Percentiles rank a stretch among this genome's conserved stretches.
These are phyloP conservation scores for Tricholoma furcatifolium DNA, from an alignment of 768 basidiomycete species.

Conservation along the genomic window DNA sequence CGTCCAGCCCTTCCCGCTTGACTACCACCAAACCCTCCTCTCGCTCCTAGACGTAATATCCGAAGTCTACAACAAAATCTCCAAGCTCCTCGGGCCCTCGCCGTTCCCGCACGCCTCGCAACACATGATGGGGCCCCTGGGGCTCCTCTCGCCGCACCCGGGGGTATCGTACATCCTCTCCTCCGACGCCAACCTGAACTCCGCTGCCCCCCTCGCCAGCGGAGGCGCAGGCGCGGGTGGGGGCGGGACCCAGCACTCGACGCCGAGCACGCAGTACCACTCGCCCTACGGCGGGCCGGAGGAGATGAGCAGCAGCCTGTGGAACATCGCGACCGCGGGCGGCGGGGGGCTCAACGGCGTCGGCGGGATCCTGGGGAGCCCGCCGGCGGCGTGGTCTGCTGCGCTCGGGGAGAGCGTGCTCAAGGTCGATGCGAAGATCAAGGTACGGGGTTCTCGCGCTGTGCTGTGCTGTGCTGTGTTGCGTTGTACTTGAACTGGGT, in stretches of 20 bases:
- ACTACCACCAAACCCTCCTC: slow-evolving; percentile 87
- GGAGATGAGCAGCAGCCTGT: slow-evolving; percentile 55
- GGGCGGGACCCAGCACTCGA: slow-evolving; percentile 15
- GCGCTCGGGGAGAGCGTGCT: slow-evolving; percentile 68
- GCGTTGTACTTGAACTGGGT: too few relatives aligned
- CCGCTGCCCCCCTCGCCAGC: too few relatives aligned
- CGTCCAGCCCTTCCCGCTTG: slow-evolving; percentile 82
- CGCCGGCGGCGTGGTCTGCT: slow-evolving; percentile 59
- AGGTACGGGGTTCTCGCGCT: slow-evolving; percentile 45
- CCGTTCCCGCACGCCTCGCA: slow-evolving; percentile 65
- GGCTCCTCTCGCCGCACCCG: slow-evolving; percentile 73
- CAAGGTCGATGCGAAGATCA: slow-evolving; percentile 83
- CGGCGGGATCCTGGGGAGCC: slow-evolving; percentile 32
- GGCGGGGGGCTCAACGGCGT: slow-evolving; percentile 22
- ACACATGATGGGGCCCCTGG: slow-evolving; percentile 77
- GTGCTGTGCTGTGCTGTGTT: neutral
- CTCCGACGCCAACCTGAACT: slow-evolving; percentile 30
- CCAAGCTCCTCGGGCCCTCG: slow-evolving; percentile 79
- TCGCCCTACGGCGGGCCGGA: slow-evolving; percentile 12
- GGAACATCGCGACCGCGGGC: slow-evolving; percentile 67
- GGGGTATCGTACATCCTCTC: slow-evolving; percentile 81
- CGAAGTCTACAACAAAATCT: slow-evolving; percentile 87
- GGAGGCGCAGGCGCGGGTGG: too few relatives aligned
- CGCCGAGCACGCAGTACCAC: slow-evolving; percentile 12
- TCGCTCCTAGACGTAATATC: slow-evolving; percentile 88